Percentiles rank a stretch among this genome's conserved stretches.
Evolutionary conservation across 2,329 filamentous ascomycete species (phyloP).

Genomic region (Xylariaceae sp.): DNA sequence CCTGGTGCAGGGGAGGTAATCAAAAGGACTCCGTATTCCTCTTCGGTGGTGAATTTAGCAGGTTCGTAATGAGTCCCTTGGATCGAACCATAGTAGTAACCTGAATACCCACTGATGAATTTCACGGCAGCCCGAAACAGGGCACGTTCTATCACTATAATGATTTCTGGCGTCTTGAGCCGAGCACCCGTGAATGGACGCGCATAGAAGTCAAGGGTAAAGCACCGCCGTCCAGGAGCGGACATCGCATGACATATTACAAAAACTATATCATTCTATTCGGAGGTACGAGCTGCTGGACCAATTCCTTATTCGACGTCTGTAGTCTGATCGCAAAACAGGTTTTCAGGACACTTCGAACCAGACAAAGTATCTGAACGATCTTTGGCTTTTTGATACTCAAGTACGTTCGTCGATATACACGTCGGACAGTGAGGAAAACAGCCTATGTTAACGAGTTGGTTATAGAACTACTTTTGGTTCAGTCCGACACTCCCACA

Average conservation of each 20-base stretch:
- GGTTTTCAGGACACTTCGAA: slow-evolving; percentile 94
- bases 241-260: slow-evolving; percentile 93
- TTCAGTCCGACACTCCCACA: slow-evolving; percentile 69
- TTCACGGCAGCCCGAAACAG: slow-evolving; percentile 24
- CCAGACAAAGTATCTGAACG: slow-evolving; percentile 87
- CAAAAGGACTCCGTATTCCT: slow-evolving; percentile 76
- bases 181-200: slow-evolving; percentile 80
- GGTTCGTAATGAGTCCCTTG: slow-evolving; percentile 33
- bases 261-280: slow-evolving; percentile 97
- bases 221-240: slow-evolving; percentile 77
- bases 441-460: slow-evolving; percentile 14
- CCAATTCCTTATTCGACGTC: background rate
- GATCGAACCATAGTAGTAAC: background rate
- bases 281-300: slow-evolving; percentile 49
- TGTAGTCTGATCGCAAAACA: slow-evolving; percentile 20
- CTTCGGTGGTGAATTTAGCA: slow-evolving; percentile 95
- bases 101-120: slow-evolving; percentile 12
- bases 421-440: no score
- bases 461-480: slow-evolving; percentile 70
- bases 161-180: slow-evolving; percentile 93
- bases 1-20: slow-evolving; percentile 88
- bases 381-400: slow-evolving; percentile 95
- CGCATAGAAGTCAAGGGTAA: slow-evolving; percentile 78
- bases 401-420: slow-evolving; percentile 26
- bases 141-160: slow-evolving; percentile 99